These are phyloP conservation scores for Cladophialophora yegresii DNA, from an alignment of 2,329 filamentous ascomycete genomes.

Conservation along the genomic window DNA sequence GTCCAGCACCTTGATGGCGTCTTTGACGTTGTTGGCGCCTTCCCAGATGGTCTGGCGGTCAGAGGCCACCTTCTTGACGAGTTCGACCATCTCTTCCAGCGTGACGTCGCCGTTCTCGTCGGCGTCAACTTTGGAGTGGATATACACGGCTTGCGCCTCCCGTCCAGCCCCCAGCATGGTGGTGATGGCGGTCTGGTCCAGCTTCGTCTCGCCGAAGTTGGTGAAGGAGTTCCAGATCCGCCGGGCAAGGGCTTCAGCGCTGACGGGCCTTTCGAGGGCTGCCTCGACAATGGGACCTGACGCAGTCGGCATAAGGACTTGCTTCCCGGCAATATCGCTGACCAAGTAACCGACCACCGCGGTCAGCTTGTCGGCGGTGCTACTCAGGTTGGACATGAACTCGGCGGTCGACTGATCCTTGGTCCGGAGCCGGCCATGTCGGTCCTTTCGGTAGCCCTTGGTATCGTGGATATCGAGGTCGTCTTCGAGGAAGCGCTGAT, in stretches of 20 bases:
- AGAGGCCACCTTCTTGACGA: slow-evolving; percentile 38
- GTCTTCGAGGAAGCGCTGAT: slow-evolving; percentile 20
- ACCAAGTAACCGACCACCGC: slow-evolving; percentile 23
- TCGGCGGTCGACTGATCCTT: slow-evolving; percentile 20
- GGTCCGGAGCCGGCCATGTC: slow-evolving; percentile 11
- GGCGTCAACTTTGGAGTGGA: slow-evolving; percentile 40
- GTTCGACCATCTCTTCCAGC: slow-evolving; percentile 42
- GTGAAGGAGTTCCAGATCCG: slow-evolving; percentile 42
- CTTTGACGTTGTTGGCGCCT: slow-evolving; percentile 41
- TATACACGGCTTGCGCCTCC: slow-evolving; percentile 38
- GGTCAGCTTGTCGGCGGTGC: slow-evolving; percentile 21
- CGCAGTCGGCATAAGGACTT: slow-evolving; percentile 31
- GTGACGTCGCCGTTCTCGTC: slow-evolving; percentile 43
- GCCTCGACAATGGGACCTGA: slow-evolving; percentile 39
- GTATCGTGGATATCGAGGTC: slow-evolving; percentile 28
- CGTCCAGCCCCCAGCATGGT: slow-evolving; percentile 38
- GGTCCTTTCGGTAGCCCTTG: slow-evolving; percentile 24
- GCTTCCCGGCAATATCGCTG: slow-evolving; percentile 25
- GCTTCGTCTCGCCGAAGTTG: slow-evolving; percentile 31
- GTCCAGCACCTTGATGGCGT: slow-evolving; percentile 43
- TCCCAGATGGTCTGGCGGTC: slow-evolving; percentile 40
- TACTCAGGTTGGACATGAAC: slow-evolving; percentile 26
- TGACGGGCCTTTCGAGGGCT: slow-evolving; percentile 38
- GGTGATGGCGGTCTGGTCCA: slow-evolving; percentile 38
- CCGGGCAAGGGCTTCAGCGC: slow-evolving; percentile 41